Conservation (phyloP, 2,329 filamentous ascomycete species). For the Sarocladiaceae sp. region DNA sequence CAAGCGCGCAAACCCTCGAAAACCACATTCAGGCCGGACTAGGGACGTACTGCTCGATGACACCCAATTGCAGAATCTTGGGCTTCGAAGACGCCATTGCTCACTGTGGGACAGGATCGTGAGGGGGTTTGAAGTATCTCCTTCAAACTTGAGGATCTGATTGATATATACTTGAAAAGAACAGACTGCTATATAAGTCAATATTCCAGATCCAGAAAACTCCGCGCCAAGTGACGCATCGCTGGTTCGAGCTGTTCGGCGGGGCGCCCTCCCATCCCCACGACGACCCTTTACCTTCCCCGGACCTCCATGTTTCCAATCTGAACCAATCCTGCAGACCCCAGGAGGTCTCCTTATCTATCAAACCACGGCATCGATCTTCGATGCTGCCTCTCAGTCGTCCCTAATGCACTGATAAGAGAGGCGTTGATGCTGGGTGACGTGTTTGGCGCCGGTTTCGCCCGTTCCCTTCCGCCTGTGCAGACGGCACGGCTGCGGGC, state of each 20-base stretch:
- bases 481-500: conserved; percentile 2
- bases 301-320: too few species aligned
- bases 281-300: too few species aligned
- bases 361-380: background rate
- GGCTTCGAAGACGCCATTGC: conserved; percentile 20
- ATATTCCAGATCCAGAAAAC: background rate
- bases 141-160: background rate
- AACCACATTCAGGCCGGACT: background rate
- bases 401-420: conserved; percentile 5
- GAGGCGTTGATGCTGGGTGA: conserved; percentile 2
- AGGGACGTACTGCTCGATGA: conserved; percentile 30
- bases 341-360: too few species aligned
- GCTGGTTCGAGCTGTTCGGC: conserved; percentile 2
- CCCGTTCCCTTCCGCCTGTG: conserved; percentile 4
- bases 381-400: background rate
- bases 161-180: background rate
- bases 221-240: conserved; percentile 8
- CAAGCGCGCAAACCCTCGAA: background rate
- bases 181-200: background rate
- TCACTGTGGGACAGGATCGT: too few species aligned
- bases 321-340: background rate
- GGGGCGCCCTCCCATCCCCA: background rate
- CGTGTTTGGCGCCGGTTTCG: conserved; percentile 7
- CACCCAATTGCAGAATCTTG: conserved; percentile 34
- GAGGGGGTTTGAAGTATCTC: too few species aligned